Percentiles rank a stretch among this genome's conserved stretches.
phyloP scores from a whole-genome alignment of 1,139 yeast species.

The Suhomyces choctaworum region DNA sequence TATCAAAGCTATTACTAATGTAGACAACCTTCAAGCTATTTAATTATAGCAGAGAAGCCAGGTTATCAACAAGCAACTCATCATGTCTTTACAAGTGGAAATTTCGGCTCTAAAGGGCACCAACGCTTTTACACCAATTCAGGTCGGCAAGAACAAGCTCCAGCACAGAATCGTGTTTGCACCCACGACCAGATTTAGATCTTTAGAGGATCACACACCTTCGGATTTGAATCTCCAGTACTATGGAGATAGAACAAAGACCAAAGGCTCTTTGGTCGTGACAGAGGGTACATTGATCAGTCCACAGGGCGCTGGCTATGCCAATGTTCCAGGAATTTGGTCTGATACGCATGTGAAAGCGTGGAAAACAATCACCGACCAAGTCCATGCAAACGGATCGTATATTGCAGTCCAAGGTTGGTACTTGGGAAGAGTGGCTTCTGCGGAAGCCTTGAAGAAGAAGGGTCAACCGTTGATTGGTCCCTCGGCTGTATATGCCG shows the following conservation, averaged over 20 bases:
- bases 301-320: slow-evolving; percentile 15
- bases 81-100: slow-evolving; percentile 5
- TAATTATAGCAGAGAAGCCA: too few relatives aligned
- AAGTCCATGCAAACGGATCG: slow-evolving; percentile 15
- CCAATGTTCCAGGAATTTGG: slow-evolving; percentile 14
- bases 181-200: slow-evolving; percentile 58
- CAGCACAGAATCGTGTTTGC: slow-evolving; percentile 49
- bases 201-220: slow-evolving; percentile 41
- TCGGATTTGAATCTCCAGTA: slow-evolving; percentile 48
- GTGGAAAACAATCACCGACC: slow-evolving; percentile 16
- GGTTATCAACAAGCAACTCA: too few relatives aligned
- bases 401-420: slow-evolving; percentile 16
- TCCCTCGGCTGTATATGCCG: slow-evolving; percentile 13
- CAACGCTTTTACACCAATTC: slow-evolving; percentile 49
- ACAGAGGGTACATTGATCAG: slow-evolving; percentile 34
- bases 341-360: slow-evolving; percentile 13
- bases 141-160: slow-evolving; percentile 41
- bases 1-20: too few relatives aligned
- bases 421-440: slow-evolving; percentile 14
- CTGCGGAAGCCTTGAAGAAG: slow-evolving; percentile 9
- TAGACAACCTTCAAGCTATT: too few relatives aligned
- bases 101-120: slow-evolving; percentile 30
- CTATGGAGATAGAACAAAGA: slow-evolving; percentile 52
- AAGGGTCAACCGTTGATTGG: slow-evolving; percentile 10
- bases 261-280: slow-evolving; percentile 56